Evolutionary conservation across 2,329 filamentous ascomycete genomes (phyloP).

Genomic region (Acephala macrosclerotiorum): DNA sequence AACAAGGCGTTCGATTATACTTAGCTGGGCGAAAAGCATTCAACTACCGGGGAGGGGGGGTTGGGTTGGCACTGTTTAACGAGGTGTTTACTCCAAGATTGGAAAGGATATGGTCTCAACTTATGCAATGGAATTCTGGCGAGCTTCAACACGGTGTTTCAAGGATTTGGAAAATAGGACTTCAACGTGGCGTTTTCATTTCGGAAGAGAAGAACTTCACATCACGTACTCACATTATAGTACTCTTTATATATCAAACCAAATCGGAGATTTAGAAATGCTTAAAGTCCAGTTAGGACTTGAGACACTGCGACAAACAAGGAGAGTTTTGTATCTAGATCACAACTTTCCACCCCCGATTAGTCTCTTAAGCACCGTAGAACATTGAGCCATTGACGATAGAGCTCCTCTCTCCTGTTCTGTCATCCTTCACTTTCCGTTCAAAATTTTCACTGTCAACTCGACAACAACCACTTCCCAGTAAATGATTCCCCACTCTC

Average conservation of each 20-base stretch:
- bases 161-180: background rate
- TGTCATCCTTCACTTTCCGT: no score
- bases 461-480: no score
- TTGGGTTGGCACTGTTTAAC: background rate
- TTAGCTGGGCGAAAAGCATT: background rate
- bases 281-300: background rate
- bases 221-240: background rate
- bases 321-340: background rate
- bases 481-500: no score
- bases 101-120: constrained; percentile 1
- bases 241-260: background rate
- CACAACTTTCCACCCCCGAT: no score
- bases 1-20: constrained; percentile 6
- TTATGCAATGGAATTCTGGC: background rate
- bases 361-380: no score
- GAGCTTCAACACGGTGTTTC: constrained; percentile 3
- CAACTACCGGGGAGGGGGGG: background rate
- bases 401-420: no score
- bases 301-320: no score
- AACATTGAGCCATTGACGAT: no score
- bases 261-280: background rate
- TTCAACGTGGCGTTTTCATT: background rate
- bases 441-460: no score
- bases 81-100: background rate
- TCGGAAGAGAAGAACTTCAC: background rate